Percentiles rank a stretch among this genome's conserved stretches.
Conservation (phyloP, 495 filamentous ascomycete genomes). For the Talaromyces nanjingensis region DNA sequence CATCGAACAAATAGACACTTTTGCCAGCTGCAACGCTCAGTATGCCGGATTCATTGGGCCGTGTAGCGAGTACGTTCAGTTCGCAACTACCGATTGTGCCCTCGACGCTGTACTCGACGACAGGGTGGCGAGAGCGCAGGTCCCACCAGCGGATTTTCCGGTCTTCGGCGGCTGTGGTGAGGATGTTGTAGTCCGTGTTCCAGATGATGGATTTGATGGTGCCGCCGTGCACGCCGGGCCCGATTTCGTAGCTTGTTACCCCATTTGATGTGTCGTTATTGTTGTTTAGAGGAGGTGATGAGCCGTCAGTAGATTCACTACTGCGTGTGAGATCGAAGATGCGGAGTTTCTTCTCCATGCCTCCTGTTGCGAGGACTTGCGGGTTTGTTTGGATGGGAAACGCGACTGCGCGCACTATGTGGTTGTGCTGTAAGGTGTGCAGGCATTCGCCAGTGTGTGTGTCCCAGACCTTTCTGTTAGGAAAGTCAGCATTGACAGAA, state of each 20-base stretch:
- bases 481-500: background rate
- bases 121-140: constrained; percentile 61
- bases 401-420: constrained; percentile 90
- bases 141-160: constrained; percentile 94
- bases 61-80: constrained; percentile 49
- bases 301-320: constrained; percentile 20
- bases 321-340: constrained; percentile 74
- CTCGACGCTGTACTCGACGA: constrained; percentile 66
- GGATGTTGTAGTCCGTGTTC: constrained; percentile 75
- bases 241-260: constrained; percentile 72
- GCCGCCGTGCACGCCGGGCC: constrained; percentile 69
- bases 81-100: constrained; percentile 89
- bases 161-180: constrained; percentile 86
- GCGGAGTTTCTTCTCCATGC: constrained; percentile 91
- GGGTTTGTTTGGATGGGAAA: constrained; percentile 72
- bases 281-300: constrained; percentile 15
- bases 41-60: constrained; percentile 37
- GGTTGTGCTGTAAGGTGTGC: constrained; percentile 79
- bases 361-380: constrained; percentile 81
- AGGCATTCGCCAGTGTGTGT: constrained; percentile 89
- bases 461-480: constrained; percentile 83
- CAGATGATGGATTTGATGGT: constrained; percentile 94
- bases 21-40: constrained; percentile 68
- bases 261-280: constrained; percentile 26
- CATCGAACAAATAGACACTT: constrained; percentile 86